A percentile compares a stretch with the other conserved stretches of the same genome.
Conservation (phyloP, 2,329 filamentous ascomycete genomes). For the Bipolaris oryzae region DNA sequence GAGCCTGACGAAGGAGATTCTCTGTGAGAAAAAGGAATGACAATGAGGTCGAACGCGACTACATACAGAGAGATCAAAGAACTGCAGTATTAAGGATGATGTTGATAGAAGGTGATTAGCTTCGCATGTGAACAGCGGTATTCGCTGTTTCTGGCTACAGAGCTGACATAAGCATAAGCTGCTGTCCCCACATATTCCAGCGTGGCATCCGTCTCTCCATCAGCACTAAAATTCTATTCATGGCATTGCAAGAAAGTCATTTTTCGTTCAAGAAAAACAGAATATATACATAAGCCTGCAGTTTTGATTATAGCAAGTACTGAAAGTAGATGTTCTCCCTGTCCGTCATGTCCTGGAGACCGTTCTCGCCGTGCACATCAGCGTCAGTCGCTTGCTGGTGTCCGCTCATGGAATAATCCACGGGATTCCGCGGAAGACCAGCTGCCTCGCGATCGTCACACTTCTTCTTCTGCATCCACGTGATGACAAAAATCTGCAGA, state of each 20-base stretch:
- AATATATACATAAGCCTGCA: not conserved
- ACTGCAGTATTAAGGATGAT: not conserved
- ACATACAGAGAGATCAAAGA: not conserved
- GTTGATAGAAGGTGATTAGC: not conserved
- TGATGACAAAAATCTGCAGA: conserved; percentile 22
- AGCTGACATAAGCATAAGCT: not conserved
- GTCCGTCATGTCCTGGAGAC: conserved; percentile 32
- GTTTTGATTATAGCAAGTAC: conserved; percentile 19
- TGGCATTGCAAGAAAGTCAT: not conserved
- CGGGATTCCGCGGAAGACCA: conserved; percentile 23
- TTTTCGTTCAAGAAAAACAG: not conserved
- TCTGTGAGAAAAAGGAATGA: no score
- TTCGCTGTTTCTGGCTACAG: not conserved
- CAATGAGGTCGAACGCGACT: not conserved
- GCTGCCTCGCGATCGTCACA: conserved; percentile 28
- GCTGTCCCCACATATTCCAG: not conserved
- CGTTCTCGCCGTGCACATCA: conserved; percentile 30
- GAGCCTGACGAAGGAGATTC: not conserved
- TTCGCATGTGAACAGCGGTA: not conserved
- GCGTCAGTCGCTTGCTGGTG: conserved; percentile 24
- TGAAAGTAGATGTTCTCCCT: conserved; percentile 32
- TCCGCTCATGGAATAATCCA: conserved; percentile 28
- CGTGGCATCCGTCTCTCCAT: not conserved
- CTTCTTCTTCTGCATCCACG: conserved; percentile 31
- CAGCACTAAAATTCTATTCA: not conserved